Percentiles rank a stretch among this genome's conserved stretches.
These are phyloP conservation scores for Calycina herbarum DNA, from an alignment of 2,329 filamentous ascomycete genomes.

Conservation along the genomic window DNA sequence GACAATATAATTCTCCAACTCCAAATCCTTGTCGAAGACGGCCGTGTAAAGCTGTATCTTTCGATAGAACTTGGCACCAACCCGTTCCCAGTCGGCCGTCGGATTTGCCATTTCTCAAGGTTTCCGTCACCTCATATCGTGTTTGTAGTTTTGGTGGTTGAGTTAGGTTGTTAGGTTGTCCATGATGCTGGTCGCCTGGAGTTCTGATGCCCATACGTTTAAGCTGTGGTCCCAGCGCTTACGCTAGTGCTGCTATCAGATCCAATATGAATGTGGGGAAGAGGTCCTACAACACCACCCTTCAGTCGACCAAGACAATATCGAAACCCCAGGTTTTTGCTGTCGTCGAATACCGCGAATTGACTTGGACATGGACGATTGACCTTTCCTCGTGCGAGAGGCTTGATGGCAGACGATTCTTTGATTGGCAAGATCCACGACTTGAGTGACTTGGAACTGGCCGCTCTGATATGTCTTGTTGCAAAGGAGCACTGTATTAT, in stretches of 20 bases:
- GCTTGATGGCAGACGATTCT: constrained; percentile 59
- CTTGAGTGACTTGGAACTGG: constrained; percentile 85
- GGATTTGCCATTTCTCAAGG: constrained; percentile 35
- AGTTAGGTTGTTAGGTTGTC: background rate
- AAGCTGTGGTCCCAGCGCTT: constrained; percentile 35
- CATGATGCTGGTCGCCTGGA: constrained; percentile 4
- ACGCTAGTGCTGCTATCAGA: constrained; percentile 25
- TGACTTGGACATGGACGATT: constrained; percentile 24
- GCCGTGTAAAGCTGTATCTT: constrained; percentile 91
- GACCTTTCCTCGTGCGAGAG: constrained; percentile 12
- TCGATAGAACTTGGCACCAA: constrained; percentile 92
- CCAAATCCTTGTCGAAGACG: constrained; percentile 88
- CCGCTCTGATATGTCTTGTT: constrained; percentile 77
- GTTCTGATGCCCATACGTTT: constrained; percentile 14
- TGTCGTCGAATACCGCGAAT: background rate
- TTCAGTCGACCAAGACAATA: background rate
- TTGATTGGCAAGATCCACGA: constrained; percentile 71
- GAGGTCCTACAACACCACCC: background rate
- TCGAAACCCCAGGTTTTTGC: background rate
- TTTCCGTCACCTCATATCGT: constrained; percentile 24
- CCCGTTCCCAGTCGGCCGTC: constrained; percentile 83
- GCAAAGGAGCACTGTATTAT: constrained; percentile 87
- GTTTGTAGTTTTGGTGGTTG: constrained; percentile 6
- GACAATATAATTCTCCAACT: constrained; percentile 92
- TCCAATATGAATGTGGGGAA: background rate